Base-by-base conservation (phyloP, 2,329 filamentous ascomycete species). In the Neocatenulostroma microsporum region DNA sequence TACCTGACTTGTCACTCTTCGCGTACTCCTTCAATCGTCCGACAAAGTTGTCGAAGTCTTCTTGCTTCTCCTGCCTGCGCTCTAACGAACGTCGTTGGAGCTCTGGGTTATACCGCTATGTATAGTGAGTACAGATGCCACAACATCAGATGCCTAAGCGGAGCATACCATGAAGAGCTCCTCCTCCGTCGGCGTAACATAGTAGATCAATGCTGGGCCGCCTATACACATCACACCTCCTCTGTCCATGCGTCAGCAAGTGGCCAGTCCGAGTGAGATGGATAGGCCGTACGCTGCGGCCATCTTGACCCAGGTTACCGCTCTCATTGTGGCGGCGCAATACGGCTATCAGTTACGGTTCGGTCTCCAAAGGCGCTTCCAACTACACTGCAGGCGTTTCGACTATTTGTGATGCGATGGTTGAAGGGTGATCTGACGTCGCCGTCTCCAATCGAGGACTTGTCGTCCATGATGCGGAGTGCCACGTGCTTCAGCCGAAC, bases 41-140 rank as follows among this genome's bases (percentile, higher is more conserved):
- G 19, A 95, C 83, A 55, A 94, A 96, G 38, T 87, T 75, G 56
- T 95, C 84, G 52, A 94, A 94, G 41, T 95, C 87, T 62, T 88
- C 74, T 56, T 91, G 78, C 42, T 76, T 75, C 58, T 82, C 77
- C 40, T 81, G 72, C 13, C 86, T 76, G 40, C 80, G 76, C 61
- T 88, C 87, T n/a, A 94, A 67, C 44, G 84, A 87, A 55, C 83
- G 77, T 61, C 84, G 84, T 58, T 91, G 84, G n/a, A 98, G 74
- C 21, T 96, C 91, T 1, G 89, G 89, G 62, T 89, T 96, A 68
- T 96, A 96, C 62, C 74, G 78, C 67, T 85, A 47, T 20, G 28
- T 32, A 15, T 46, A 10, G 48, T 40, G 32, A 36, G 28, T 3
- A 27, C n/a, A 5, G 30, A 8, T 4, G 28, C 36, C 10, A 29